Evolutionary conservation across 352 stramenopile genomes (phyloP).

Genomic region (Peronospora farinosa): DNA sequence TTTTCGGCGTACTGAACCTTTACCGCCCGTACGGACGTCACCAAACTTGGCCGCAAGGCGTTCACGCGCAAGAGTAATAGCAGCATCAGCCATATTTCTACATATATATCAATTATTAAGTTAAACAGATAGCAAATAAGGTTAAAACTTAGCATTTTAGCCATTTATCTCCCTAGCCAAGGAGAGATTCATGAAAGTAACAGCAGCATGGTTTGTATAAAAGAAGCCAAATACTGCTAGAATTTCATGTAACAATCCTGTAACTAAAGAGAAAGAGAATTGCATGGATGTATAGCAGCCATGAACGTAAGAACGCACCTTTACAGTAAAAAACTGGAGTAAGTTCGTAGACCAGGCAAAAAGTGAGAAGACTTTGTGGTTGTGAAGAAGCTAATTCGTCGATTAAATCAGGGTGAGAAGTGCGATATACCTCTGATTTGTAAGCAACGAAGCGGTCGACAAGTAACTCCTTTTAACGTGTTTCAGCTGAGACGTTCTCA

Average conservation of each 20-base stretch:
- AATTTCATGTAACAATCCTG: not conserved
- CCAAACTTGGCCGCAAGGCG: conserved; percentile 82
- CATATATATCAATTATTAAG: not conserved
- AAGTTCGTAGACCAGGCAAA: conserved; percentile 67
- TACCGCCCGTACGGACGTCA: conserved; percentile 92
- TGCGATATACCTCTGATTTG: conserved; percentile 7
- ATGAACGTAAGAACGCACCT: conserved; percentile 19
- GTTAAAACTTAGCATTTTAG: not conserved
- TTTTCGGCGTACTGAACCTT: conserved; percentile 94
- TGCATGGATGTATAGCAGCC: not conserved
- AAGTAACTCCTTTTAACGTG: conserved; percentile 11
- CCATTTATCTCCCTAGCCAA: not conserved
- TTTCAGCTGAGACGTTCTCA: conserved; percentile 15
- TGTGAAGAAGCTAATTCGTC: conserved; percentile 10
- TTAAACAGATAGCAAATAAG: not conserved
- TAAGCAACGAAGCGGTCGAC: not conserved
- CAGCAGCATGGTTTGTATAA: not conserved
- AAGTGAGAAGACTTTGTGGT: conserved; percentile 31
- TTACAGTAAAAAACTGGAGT: conserved; percentile 34
- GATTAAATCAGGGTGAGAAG: conserved; percentile 12
- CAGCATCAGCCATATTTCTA: conserved; percentile 81
- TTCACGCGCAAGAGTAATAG: conserved; percentile 86
- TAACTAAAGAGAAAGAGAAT: conserved; percentile 3
- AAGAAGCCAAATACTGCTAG: not conserved
- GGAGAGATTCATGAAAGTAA: no score